These are phyloP conservation scores for Syzygium malaccense DNA, from an alignment of 441 rosid genomes.

Conservation along the genomic window DNA sequence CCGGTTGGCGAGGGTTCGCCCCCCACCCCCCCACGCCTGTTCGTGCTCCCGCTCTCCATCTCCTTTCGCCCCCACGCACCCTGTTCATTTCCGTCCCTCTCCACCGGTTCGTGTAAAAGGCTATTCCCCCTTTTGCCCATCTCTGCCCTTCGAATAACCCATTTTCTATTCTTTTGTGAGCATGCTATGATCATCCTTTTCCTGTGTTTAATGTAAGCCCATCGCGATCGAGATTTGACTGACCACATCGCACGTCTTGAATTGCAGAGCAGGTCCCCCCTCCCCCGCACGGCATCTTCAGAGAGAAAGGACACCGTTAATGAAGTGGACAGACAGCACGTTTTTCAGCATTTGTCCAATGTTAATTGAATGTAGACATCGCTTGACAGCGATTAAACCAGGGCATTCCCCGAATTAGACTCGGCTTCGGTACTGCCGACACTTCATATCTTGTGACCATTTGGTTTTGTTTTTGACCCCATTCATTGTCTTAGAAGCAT, in stretches of 20 bases:
- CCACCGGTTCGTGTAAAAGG: background rate
- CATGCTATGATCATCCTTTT: background rate
- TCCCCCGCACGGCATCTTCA: background rate
- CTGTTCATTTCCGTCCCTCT: background rate
- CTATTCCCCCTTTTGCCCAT: background rate
- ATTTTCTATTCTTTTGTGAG: background rate
- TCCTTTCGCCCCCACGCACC: background rate
- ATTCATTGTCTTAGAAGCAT: fast-evolving
- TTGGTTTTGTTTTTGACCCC: background rate
- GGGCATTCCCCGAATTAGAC: background rate
- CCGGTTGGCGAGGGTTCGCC: background rate
- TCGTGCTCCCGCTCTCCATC: background rate
- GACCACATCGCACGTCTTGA: background rate
- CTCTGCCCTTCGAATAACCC: background rate
- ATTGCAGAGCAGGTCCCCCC: background rate
- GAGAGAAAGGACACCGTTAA: background rate
- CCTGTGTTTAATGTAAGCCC: no score
- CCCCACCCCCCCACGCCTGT: background rate
- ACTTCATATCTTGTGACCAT: background rate
- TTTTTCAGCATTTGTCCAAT: background rate
- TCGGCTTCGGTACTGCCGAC: fast-evolving
- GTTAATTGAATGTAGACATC: background rate
- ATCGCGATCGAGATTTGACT: background rate
- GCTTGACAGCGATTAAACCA: fast-evolving
- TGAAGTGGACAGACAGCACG: background rate